A percentile compares a stretch with the other conserved stretches of the same genome.
phyloP scores from a whole-genome alignment of 768 basidiomycete genomes.

The Russula sp. region DNA sequence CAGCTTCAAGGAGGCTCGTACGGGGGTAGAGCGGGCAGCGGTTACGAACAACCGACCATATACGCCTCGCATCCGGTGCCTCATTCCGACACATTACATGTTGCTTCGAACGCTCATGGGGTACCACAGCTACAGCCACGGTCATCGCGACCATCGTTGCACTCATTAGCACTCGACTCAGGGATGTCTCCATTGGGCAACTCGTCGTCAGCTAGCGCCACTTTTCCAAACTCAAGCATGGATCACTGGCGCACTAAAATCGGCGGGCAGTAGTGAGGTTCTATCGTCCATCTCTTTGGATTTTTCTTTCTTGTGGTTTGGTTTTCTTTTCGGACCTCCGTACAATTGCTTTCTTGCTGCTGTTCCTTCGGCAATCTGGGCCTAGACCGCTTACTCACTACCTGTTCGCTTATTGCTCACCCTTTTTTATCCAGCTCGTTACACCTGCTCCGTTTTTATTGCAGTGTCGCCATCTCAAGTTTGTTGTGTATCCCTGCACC shows the following conservation, averaged over 20 bases:
- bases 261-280: conserved; percentile 9
- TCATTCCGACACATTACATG: conserved; percentile 1
- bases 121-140: conserved; percentile 10
- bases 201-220: background rate
- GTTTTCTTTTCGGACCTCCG: conserved; percentile 6
- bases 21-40: conserved; percentile 14
- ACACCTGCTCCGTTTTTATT: conserved; percentile 11
- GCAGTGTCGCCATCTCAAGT: conserved; percentile 8
- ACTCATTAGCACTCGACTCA: conserved; percentile 12
- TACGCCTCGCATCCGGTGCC: conserved; percentile 18
- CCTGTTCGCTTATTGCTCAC: conserved; percentile 1
- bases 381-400: conserved; percentile 2
- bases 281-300: background rate
- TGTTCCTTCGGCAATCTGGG: conserved; percentile 9
- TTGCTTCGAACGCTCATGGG: conserved; percentile 10
- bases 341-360: conserved; percentile 15
- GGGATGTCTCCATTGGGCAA: conserved; percentile 7
- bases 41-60: conserved; percentile 17
- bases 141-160: conserved; percentile 11
- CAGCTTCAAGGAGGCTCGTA: conserved; percentile 17
- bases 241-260: conserved; percentile 21
- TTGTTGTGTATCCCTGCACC: conserved; percentile 15
- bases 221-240: conserved; percentile 14
- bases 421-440: conserved; percentile 4
- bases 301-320: background rate